Conservation (phyloP, 2,329 filamentous ascomycete species). For the Hymenoscyphus linearis region DNA sequence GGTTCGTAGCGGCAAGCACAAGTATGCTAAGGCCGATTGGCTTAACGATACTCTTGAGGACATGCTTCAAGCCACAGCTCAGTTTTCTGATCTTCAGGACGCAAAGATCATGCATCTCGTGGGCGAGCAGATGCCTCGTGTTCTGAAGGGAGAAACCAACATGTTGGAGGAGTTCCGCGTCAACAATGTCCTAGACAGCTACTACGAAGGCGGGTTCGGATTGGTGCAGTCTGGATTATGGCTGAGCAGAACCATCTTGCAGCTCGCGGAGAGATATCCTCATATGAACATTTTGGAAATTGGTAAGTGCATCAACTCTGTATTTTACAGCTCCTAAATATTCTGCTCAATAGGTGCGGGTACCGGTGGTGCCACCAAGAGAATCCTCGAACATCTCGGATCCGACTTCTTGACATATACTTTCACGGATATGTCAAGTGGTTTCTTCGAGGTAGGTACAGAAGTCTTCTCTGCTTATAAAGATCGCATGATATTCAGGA, state of each 20-base stretch:
- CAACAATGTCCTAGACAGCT: conserved; percentile 7
- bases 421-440: conserved; percentile 23
- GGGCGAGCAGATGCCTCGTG: conserved; percentile 10
- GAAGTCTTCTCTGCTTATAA: too few species aligned
- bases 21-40: conserved; percentile 6
- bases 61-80: too few species aligned
- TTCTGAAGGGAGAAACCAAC: conserved; percentile 2
- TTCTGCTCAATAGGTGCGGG: too few species aligned
- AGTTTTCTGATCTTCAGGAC: conserved; percentile 5
- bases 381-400: background rate
- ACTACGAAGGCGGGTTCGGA: conserved; percentile 6
- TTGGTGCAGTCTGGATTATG: background rate
- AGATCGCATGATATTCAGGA: conserved; percentile 30
- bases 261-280: conserved; percentile 32
- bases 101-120: conserved; percentile 2
- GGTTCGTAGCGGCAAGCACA: conserved; percentile 2
- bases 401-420: background rate
- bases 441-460: too few species aligned
- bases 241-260: conserved; percentile 5
- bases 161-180: conserved; percentile 1
- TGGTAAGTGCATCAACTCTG: too few species aligned
- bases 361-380: background rate
- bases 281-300: conserved; percentile 36
- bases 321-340: too few species aligned
- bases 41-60: too few species aligned